Conservation (phyloP, 2,329 filamentous ascomycete genomes). For the Colletotrichum lini region DNA sequence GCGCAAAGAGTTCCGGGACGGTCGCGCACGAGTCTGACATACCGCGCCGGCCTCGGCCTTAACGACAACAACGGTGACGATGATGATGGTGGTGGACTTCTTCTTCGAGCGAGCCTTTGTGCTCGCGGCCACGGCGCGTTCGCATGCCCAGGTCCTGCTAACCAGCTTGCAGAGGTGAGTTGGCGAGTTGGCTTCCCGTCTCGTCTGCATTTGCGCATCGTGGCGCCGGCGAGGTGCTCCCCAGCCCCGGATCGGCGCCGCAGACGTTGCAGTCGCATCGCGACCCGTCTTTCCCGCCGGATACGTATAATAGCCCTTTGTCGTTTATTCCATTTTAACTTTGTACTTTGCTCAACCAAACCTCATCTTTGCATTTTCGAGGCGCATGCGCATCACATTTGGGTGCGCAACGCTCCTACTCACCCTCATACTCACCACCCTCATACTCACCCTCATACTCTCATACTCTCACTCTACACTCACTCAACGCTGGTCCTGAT, state of each 20-base stretch:
- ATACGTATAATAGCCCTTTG: neutral
- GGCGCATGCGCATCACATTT: neutral
- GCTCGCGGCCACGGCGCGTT: conserved; percentile 22
- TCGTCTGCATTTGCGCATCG: neutral
- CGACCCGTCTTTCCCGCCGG: conserved; percentile 1
- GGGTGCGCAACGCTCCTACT: neutral
- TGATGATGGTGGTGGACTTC: conserved; percentile 19
- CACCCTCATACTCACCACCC: neutral
- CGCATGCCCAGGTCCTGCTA: conserved; percentile 18
- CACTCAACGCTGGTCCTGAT: neutral
- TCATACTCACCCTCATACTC: too few relatives aligned
- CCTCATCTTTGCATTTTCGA: neutral
- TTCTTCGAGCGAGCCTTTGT: conserved; percentile 32
- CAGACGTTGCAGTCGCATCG: conserved; percentile 5
- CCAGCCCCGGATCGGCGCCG: neutral
- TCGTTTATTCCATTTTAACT: too few relatives aligned
- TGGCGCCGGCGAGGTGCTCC: neutral
- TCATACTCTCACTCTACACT: neutral
- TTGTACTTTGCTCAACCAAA: neutral
- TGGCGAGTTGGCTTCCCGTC: neutral
- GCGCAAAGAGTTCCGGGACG: conserved; percentile 8
- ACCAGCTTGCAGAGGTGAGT: conserved; percentile 29
- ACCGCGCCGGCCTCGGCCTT: conserved; percentile 1
- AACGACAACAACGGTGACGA: neutral
- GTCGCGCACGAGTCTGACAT: conserved; percentile 4